phyloP scores from a whole-genome alignment of 2,329 filamentous ascomycete genomes.

The Niveomyces coronatus region DNA sequence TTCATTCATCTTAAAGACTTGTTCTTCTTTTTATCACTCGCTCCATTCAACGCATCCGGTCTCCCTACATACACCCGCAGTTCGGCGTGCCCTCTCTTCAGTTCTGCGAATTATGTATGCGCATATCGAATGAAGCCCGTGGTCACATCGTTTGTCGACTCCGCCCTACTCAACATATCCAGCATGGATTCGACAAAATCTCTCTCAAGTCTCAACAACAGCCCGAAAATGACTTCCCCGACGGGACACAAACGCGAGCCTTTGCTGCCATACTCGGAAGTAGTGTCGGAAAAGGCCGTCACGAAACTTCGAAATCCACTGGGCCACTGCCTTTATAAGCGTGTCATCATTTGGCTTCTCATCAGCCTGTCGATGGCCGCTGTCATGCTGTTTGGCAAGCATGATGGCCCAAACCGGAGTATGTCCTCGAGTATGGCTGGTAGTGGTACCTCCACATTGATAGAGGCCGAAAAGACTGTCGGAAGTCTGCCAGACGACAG shows the following conservation, averaged over 20 bases:
- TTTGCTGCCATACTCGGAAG: conserved; percentile 23
- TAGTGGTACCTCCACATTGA: background rate
- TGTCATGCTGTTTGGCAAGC: conserved; percentile 29
- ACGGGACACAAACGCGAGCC: conserved; percentile 22
- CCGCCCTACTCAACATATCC: too few species aligned
- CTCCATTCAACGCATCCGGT: background rate
- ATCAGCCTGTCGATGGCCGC: conserved; percentile 30
- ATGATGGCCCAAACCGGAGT: conserved; percentile 14
- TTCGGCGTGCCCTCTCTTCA: background rate
- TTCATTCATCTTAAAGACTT: background rate
- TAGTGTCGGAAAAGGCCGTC: conserved; percentile 24
- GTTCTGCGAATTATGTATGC: background rate
- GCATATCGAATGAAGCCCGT: background rate
- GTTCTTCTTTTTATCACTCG: background rate
- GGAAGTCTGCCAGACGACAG: background rate
- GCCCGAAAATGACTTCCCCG: conserved; percentile 22
- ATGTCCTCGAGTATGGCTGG: background rate
- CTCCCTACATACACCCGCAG: too few species aligned
- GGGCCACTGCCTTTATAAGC: conserved; percentile 41
- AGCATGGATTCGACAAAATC: conserved; percentile 20
- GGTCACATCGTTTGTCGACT: background rate
- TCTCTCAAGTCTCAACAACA: conserved; percentile 25
- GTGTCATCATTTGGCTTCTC: conserved; percentile 41
- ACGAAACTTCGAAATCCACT: conserved; percentile 35
- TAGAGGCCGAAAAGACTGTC: background rate